phyloP scores from a whole-genome alignment of 2,329 filamentous ascomycete genomes.

The Davidsoniella eucalypti region DNA sequence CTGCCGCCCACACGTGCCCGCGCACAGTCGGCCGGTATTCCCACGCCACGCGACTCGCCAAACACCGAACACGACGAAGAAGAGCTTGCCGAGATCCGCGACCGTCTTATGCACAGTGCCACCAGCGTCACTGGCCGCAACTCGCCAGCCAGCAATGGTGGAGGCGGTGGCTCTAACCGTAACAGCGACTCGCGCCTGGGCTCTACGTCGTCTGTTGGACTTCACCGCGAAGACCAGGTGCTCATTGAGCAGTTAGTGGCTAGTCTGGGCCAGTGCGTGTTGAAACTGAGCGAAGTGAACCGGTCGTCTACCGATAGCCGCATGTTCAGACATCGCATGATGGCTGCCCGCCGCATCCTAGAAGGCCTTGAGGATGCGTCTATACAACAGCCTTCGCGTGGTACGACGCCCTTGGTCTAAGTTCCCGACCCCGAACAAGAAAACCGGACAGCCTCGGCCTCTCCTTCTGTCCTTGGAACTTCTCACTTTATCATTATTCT shows the following conservation, averaged over 20 bases:
- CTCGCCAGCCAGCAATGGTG: slow-evolving; percentile 27
- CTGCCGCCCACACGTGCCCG: slow-evolving; percentile 2
- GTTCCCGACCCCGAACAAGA: too few species aligned
- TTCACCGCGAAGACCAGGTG: slow-evolving; percentile 40
- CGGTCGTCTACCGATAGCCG: slow-evolving; percentile 40
- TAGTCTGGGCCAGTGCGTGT: slow-evolving; percentile 41
- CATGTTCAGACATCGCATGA: slow-evolving; percentile 53
- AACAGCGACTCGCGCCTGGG: slow-evolving; percentile 14
- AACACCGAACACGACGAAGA: slow-evolving; percentile 32
- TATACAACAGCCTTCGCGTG: background rate
- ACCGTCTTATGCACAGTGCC: slow-evolving; percentile 4
- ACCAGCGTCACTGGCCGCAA: slow-evolving; percentile 19
- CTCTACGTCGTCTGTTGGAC: slow-evolving; percentile 25
- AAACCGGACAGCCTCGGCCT: background rate
- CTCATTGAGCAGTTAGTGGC: slow-evolving; percentile 44
- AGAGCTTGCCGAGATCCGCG: slow-evolving; percentile 20
- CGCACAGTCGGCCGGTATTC: slow-evolving; percentile 22
- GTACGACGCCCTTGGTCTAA: background rate
- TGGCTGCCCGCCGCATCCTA: slow-evolving; percentile 55
- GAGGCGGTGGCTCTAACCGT: slow-evolving; percentile 12
- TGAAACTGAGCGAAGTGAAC: slow-evolving; percentile 39
- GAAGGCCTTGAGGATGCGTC: slow-evolving; percentile 43
- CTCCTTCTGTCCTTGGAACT: background rate
- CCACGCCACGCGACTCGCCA: slow-evolving; percentile 32
- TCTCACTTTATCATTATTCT: background rate